Conservation (phyloP, 1,284 basidiomycete genomes). For the Tausonia pullulans region DNA sequence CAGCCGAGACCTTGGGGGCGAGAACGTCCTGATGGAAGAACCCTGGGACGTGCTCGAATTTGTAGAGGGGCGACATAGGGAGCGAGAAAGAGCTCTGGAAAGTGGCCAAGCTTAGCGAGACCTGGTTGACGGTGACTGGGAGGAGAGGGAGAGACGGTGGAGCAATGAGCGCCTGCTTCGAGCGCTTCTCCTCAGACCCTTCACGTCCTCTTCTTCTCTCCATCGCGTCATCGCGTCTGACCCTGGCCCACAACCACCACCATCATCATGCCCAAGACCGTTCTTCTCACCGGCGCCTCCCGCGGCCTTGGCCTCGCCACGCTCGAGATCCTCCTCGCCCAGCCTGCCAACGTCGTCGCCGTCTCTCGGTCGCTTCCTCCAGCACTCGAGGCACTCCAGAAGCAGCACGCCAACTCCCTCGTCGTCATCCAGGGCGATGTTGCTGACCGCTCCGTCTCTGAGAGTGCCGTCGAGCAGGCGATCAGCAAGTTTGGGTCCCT, state of each 20-base stretch:
- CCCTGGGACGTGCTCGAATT: constrained; percentile 9
- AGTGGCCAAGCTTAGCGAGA: no score
- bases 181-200: no score
- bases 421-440: constrained; percentile 37
- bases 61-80: not conserved
- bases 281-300: constrained; percentile 24
- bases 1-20: constrained; percentile 1
- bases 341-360: constrained; percentile 36
- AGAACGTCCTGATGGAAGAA: constrained; percentile 8
- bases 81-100: no score
- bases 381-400: constrained; percentile 31
- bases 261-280: not conserved
- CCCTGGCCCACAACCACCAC: not conserved
- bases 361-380: constrained; percentile 38
- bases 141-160: no score
- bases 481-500: constrained; percentile 36
- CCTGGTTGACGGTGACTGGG: no score
- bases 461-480: constrained; percentile 30
- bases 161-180: no score
- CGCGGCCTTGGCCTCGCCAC: constrained; percentile 42
- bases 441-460: constrained; percentile 28
- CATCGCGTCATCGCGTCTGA: no score
- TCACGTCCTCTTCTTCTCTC: no score
- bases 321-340: constrained; percentile 34
- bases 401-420: constrained; percentile 24